phyloP scores from a whole-genome alignment of 306 rosid species.

The Acacia acuminata region DNA sequence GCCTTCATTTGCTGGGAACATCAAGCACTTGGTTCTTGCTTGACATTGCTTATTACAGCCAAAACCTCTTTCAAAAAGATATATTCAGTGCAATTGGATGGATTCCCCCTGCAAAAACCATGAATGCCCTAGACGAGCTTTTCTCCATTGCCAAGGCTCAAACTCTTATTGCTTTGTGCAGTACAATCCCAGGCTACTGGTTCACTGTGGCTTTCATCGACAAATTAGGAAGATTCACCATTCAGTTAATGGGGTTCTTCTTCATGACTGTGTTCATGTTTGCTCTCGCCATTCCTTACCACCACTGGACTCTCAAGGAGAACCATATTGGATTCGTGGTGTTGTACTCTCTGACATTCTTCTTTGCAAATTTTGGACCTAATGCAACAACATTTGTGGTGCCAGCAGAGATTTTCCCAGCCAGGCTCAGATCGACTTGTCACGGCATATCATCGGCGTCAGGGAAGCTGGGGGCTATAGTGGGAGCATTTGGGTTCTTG shows the following conservation, averaged over 20 bases:
- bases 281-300: neutral
- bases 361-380: neutral
- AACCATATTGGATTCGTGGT: neutral
- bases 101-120: neutral
- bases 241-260: neutral
- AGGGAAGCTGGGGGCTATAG: neutral
- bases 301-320: neutral
- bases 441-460: neutral
- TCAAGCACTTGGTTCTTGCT: neutral
- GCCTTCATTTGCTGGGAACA: neutral
- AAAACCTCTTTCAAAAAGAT: neutral
- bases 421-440: neutral
- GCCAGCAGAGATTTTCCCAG: neutral
- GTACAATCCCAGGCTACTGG: neutral
- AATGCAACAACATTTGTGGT: neutral
- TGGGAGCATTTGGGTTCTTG: neutral
- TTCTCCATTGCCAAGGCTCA: neutral
- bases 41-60: neutral
- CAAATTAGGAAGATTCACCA: neutral
- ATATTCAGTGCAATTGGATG: neutral
- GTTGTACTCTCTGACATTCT: neutral
- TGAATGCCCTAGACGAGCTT: neutral
- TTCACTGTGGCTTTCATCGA: neutral
- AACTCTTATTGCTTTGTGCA: neutral
- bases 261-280: neutral